Conservation (phyloP, 805 yeast species). For the Lachancea lanzarotensis region DNA sequence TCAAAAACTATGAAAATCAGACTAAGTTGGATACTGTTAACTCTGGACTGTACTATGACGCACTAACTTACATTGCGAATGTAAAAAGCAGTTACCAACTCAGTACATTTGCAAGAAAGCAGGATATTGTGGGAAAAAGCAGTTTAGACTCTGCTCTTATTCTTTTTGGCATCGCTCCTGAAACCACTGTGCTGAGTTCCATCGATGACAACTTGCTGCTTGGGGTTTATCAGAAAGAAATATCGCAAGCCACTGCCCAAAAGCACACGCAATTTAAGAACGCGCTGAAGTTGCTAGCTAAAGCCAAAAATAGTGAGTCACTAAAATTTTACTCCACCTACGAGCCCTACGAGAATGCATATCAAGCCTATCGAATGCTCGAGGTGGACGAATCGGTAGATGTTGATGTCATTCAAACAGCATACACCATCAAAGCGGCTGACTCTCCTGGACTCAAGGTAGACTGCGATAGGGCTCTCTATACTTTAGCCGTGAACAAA, state of each 20-base stretch:
- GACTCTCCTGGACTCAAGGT: slow-evolving; percentile 42
- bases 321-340: slow-evolving; percentile 37
- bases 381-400: slow-evolving; percentile 48
- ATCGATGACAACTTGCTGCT: slow-evolving; percentile 29
- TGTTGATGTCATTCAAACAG: slow-evolving; percentile 69
- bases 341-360: slow-evolving; percentile 38
- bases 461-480: slow-evolving; percentile 46
- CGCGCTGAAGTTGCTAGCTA: slow-evolving; percentile 36
- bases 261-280: slow-evolving; percentile 32
- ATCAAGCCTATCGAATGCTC: slow-evolving; percentile 48
- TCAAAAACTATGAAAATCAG: slow-evolving; percentile 41
- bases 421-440: slow-evolving; percentile 56
- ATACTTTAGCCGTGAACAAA: slow-evolving; percentile 53
- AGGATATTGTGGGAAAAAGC: slow-evolving; percentile 46
- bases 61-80: slow-evolving; percentile 46
- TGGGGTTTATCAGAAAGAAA: slow-evolving; percentile 31
- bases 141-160: slow-evolving; percentile 39
- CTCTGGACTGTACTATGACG: slow-evolving; percentile 51
- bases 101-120: slow-evolving; percentile 42
- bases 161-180: slow-evolving; percentile 32
- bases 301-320: slow-evolving; percentile 32
- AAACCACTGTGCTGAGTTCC: slow-evolving; percentile 14
- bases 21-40: slow-evolving; percentile 38
- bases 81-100: slow-evolving; percentile 42
- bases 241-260: slow-evolving; percentile 8